Percentiles rank a stretch among this genome's conserved stretches.
Conservation (phyloP, 2,329 filamentous ascomycete species). For the Catunica adiposa region DNA sequence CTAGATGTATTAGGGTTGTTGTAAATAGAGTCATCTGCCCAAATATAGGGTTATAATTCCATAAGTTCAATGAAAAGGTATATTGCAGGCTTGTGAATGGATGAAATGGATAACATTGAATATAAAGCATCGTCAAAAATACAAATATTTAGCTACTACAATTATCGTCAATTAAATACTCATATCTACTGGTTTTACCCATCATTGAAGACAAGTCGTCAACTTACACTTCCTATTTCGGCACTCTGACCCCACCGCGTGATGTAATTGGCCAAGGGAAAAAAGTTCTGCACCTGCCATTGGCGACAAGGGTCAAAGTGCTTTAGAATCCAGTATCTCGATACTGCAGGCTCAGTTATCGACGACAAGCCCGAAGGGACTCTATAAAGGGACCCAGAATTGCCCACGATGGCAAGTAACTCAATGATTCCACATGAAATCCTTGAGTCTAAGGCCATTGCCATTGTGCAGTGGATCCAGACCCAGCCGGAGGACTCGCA, state of each 20-base stretch:
- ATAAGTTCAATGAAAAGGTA: too few relatives aligned
- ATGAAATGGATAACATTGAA: too few relatives aligned
- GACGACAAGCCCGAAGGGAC: neutral
- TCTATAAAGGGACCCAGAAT: neutral
- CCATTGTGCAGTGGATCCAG: slow-evolving; percentile 16
- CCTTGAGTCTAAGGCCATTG: slow-evolving; percentile 10
- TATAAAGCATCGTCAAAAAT: too few relatives aligned
- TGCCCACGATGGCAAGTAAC: slow-evolving; percentile 9
- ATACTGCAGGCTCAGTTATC: neutral
- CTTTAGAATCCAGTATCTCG: neutral
- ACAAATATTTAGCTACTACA: too few relatives aligned
- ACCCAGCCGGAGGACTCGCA: slow-evolving; percentile 13
- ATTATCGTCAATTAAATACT: neutral
- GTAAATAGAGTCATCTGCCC: too few relatives aligned
- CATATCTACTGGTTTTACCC: neutral
- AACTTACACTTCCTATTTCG: slow-evolving; percentile 13
- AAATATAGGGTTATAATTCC: neutral
- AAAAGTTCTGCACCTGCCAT: slow-evolving; percentile 12
- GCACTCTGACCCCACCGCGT: slow-evolving; percentile 10
- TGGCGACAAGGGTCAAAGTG: neutral
- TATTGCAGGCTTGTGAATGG: too few relatives aligned
- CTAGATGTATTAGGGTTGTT: too few relatives aligned
- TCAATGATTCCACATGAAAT: slow-evolving; percentile 8
- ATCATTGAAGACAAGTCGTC: neutral
- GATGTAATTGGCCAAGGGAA: slow-evolving; percentile 12